Evolutionary conservation across 2,329 filamentous ascomycete species (phyloP).

Genomic region (Septoria linicola): DNA sequence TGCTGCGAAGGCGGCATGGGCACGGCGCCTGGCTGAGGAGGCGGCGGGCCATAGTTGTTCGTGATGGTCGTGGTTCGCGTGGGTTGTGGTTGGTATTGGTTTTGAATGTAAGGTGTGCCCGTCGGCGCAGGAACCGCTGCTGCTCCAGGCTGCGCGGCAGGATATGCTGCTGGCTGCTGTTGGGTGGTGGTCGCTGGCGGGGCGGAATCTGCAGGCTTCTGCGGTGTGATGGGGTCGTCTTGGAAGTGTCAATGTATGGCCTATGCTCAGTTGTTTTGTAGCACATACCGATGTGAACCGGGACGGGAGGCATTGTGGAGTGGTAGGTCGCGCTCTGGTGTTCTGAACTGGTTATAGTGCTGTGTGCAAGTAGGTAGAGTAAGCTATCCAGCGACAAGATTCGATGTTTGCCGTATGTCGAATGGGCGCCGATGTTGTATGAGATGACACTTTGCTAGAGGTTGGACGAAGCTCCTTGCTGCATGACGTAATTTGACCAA

Average conservation of each 20-base stretch:
- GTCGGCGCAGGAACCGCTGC: conserved; percentile 36
- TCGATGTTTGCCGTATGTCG: too few species aligned
- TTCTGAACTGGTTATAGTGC: too few species aligned
- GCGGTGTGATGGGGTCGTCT: conserved; percentile 47
- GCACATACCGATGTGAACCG: conserved; percentile 41
- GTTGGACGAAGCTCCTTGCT: too few species aligned
- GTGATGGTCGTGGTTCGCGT: conserved; percentile 25
- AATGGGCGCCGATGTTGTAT: background rate
- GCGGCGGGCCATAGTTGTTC: conserved; percentile 39
- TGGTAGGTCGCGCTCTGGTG: too few species aligned
- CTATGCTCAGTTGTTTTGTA: background rate
- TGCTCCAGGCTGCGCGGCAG: conserved; percentile 35
- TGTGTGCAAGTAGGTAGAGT: too few species aligned
- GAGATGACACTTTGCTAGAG: background rate
- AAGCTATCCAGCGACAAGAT: too few species aligned
- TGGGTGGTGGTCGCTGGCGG: conserved; percentile 29
- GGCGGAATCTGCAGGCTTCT: conserved; percentile 35
- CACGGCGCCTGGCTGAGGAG: conserved; percentile 46
- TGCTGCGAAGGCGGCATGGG: conserved; percentile 36
- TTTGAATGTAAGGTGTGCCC: conserved; percentile 30
- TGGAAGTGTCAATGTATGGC: background rate
- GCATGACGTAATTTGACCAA: background rate
- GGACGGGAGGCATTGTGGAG: conserved; percentile 49
- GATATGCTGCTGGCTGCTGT: conserved; percentile 28
- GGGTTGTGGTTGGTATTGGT: conserved; percentile 30